Percentiles rank a stretch among this genome's conserved stretches.
These are phyloP conservation scores for Neurospora sp. DNA, from an alignment of 495 filamentous ascomycete genomes.

Conservation along the genomic window DNA sequence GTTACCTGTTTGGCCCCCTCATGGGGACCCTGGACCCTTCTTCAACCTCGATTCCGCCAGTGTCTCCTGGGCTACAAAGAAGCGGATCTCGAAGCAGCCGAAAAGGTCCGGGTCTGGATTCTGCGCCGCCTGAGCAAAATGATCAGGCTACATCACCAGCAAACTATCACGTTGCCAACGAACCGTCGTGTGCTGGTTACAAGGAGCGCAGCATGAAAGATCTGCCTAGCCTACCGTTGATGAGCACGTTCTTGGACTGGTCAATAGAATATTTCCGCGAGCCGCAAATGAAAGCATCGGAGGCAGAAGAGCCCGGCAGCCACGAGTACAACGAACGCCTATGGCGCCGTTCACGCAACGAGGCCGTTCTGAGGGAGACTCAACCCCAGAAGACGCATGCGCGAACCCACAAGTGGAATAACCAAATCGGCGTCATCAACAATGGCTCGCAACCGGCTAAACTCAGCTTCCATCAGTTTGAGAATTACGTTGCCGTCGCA, in stretches of 20 bases:
- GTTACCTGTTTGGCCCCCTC: constrained; percentile 41
- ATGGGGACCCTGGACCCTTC: constrained; percentile 41
- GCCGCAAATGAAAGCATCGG: constrained; percentile 94
- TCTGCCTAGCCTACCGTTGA: constrained; percentile 56
- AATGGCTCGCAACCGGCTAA: constrained; percentile 80
- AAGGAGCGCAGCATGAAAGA: constrained; percentile 45
- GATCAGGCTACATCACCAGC: constrained; percentile 58
- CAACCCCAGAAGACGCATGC: constrained; percentile 87
- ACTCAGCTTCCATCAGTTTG: constrained; percentile 96
- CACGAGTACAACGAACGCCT: constrained; percentile 94
- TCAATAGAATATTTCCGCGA: constrained; percentile 98
- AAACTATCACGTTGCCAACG: constrained; percentile 64
- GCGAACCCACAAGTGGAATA: constrained; percentile 74
- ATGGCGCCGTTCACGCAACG: constrained; percentile 88
- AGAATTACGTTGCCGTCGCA: constrained; percentile 88
- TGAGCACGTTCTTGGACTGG: constrained; percentile 84
- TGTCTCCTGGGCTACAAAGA: constrained; percentile 34
- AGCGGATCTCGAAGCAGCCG: constrained; percentile 25
- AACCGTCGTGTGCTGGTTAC: constrained; percentile 67
- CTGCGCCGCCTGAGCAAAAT: constrained; percentile 62
- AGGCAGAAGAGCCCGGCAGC: constrained; percentile 92
- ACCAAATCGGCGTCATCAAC: constrained; percentile 63
- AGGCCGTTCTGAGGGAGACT: constrained; percentile 79
- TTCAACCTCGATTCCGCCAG: constrained; percentile 17
- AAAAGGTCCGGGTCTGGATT: constrained; percentile 54